phyloP scores from a whole-genome alignment of 2,329 filamentous ascomycete species.

The Rasamsonia emersonii region DNA sequence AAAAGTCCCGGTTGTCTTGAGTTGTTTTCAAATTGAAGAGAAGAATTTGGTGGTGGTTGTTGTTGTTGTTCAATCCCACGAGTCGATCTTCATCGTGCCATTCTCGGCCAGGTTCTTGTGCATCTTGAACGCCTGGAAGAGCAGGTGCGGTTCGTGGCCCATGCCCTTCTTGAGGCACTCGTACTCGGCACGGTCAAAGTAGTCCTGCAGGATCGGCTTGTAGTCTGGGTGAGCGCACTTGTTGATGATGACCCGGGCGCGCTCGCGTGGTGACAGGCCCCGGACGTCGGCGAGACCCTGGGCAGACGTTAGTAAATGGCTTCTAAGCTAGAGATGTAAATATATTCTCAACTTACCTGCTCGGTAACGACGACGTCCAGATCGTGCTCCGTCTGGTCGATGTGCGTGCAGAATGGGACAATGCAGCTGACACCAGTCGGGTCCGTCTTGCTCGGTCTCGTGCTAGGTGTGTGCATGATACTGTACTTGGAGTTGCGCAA shows the following conservation, averaged over 20 bases:
- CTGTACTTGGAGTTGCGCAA: constrained; percentile 70
- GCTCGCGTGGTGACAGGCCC: constrained; percentile 68
- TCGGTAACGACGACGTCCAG: constrained; percentile 78
- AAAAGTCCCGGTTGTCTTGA: too few relatives aligned
- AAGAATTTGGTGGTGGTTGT: too few relatives aligned
- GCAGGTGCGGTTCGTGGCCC: constrained; percentile 82
- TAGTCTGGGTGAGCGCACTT: constrained; percentile 84
- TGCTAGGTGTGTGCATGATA: constrained; percentile 88
- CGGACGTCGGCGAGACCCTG: constrained; percentile 75
- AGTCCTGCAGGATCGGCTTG: constrained; percentile 69
- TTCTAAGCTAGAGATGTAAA: background rate
- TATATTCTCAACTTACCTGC: too few relatives aligned
- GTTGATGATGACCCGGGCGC: constrained; percentile 75
- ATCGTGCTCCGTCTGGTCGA: constrained; percentile 90
- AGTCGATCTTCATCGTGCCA: constrained; percentile 79
- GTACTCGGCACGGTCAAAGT: constrained; percentile 77
- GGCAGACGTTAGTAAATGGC: constrained; percentile 17
- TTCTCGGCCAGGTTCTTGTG: constrained; percentile 74
- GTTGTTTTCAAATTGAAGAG: too few relatives aligned
- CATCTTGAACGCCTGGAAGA: constrained; percentile 84
- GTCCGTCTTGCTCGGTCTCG: constrained; percentile 72
- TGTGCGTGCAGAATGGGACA: constrained; percentile 87
- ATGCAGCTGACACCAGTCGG: constrained; percentile 76
- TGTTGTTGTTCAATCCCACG: constrained; percentile 44
- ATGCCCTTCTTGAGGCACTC: constrained; percentile 79